phyloP scores from a whole-genome alignment of 2,329 filamentous ascomycete genomes.

The Ophiocordyceps australis region DNA sequence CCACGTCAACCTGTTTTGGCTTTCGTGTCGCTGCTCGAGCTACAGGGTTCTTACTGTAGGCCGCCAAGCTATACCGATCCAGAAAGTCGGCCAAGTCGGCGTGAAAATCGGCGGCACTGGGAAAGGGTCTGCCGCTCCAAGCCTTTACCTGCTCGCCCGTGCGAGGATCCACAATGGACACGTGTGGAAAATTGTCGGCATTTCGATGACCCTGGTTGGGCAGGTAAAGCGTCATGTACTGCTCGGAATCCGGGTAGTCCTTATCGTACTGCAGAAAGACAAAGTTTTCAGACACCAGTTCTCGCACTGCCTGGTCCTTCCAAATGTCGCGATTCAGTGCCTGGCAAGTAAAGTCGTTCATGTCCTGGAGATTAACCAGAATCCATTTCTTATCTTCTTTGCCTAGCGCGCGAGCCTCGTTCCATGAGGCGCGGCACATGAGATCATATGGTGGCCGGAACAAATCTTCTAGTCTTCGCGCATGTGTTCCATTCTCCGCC shows the following conservation, averaged over 20 bases:
- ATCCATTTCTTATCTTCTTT: slow-evolving; percentile 89
- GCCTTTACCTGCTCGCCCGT: slow-evolving; percentile 96
- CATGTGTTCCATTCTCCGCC: slow-evolving; percentile 41
- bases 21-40: slow-evolving; percentile 45
- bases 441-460: slow-evolving; percentile 87
- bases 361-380: slow-evolving; percentile 86
- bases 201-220: slow-evolving; percentile 50
- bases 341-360: slow-evolving; percentile 87
- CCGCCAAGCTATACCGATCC: slow-evolving; percentile 84
- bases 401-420: slow-evolving; percentile 66
- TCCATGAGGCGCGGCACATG: slow-evolving; percentile 66
- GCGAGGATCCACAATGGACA: slow-evolving; percentile 85
- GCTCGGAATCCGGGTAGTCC: slow-evolving; percentile 56
- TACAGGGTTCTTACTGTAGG: slow-evolving; percentile 83
- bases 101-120: slow-evolving; percentile 62
- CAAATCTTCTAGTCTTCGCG: slow-evolving; percentile 69
- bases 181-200: slow-evolving; percentile 84
- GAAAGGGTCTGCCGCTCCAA: slow-evolving; percentile 74
- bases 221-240: slow-evolving; percentile 88
- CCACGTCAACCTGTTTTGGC: slow-evolving; percentile 54
- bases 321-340: slow-evolving; percentile 86
- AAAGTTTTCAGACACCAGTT: slow-evolving; percentile 81
- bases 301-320: slow-evolving; percentile 67
- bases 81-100: slow-evolving; percentile 89
- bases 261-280: slow-evolving; percentile 91